Evolutionary conservation across 148 eudicot species (phyloP).

Genomic region (Persicaria tinctoria): DNA sequence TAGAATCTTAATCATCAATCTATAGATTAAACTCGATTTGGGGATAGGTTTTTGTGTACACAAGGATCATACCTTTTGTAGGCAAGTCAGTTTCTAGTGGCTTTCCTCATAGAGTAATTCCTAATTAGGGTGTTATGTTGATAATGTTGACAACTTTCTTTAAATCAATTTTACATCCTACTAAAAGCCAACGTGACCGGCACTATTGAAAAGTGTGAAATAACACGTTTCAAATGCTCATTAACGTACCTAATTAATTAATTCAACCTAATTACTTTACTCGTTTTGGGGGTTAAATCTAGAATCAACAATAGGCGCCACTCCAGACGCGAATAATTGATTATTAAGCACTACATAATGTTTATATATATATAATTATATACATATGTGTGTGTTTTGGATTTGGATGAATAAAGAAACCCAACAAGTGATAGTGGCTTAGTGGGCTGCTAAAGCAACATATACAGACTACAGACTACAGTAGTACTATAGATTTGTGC

Average conservation of each 20-base stretch:
- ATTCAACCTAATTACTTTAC: not conserved
- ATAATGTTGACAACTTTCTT: no score
- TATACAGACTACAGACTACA: not conserved
- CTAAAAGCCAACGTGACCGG: not conserved
- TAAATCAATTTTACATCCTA: not conserved
- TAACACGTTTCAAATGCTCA: not conserved
- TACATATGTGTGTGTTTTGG: not conserved
- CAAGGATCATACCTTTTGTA: no score
- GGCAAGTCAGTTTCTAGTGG: no score
- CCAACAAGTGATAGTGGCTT: not conserved
- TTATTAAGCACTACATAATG: not conserved
- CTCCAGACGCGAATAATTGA: not conserved
- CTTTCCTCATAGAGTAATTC: no score
- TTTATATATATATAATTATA: not conserved
- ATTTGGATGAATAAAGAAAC: not conserved
- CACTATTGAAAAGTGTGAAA: not conserved
- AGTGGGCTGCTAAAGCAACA: not conserved
- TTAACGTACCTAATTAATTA: no score
- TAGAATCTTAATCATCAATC: no score
- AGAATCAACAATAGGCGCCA: not conserved
- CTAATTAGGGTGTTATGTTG: no score
- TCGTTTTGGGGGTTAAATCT: not conserved
- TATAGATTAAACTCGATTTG: no score
- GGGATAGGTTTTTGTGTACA: no score
- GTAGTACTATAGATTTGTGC: not conserved